Percentiles rank a stretch among this genome's conserved stretches.
These are phyloP conservation scores for Theobroma grandiflorum DNA, from an alignment of 441 rosid genomes.

Conservation along the genomic window DNA sequence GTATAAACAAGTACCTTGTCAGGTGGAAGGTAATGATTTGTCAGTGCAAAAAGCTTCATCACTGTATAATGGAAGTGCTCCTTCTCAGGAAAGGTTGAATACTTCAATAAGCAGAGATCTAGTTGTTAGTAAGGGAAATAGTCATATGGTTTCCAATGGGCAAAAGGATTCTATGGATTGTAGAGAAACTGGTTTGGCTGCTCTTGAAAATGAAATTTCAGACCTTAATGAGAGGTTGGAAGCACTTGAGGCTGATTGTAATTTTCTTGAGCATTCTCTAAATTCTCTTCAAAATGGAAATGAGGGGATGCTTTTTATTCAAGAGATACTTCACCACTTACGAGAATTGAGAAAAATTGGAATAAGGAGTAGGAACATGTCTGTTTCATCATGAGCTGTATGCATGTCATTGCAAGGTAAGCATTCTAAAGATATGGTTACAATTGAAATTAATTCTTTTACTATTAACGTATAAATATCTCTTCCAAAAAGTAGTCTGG, in stretches of 20 bases:
- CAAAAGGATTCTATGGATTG: slow-evolving; percentile 25
- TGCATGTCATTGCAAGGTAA: slow-evolving; percentile 18
- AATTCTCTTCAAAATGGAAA: slow-evolving; percentile 53
- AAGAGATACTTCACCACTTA: slow-evolving; percentile 56
- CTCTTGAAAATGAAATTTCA: slow-evolving; percentile 51
- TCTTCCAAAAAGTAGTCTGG: neutral
- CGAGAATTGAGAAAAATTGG: slow-evolving; percentile 46
- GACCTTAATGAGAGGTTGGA: slow-evolving; percentile 59
- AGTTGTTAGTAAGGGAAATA: slow-evolving; percentile 31
- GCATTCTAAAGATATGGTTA: slow-evolving; percentile 18
- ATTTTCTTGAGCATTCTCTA: slow-evolving; percentile 47
- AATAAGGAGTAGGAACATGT: slow-evolving; percentile 28
- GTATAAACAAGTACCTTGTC: slow-evolving; percentile 27
- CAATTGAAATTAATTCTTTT: neutral
- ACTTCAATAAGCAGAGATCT: slow-evolving; percentile 22
- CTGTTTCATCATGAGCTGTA: slow-evolving; percentile 34
- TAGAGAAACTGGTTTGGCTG: slow-evolving; percentile 34
- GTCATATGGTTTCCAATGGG: slow-evolving; percentile 27
- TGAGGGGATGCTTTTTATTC: slow-evolving; percentile 49
- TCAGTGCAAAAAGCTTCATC: slow-evolving; percentile 28
- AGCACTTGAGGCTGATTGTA: slow-evolving; percentile 56
- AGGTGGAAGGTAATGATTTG: slow-evolving; percentile 35
- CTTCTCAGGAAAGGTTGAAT: slow-evolving; percentile 27
- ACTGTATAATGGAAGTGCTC: slow-evolving; percentile 35
- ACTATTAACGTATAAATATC: neutral